Percentiles rank a stretch among this genome's conserved stretches.
Evolutionary conservation across 2,329 filamentous ascomycete genomes (phyloP).

Genomic region (Kalaharituber pfeilii): DNA sequence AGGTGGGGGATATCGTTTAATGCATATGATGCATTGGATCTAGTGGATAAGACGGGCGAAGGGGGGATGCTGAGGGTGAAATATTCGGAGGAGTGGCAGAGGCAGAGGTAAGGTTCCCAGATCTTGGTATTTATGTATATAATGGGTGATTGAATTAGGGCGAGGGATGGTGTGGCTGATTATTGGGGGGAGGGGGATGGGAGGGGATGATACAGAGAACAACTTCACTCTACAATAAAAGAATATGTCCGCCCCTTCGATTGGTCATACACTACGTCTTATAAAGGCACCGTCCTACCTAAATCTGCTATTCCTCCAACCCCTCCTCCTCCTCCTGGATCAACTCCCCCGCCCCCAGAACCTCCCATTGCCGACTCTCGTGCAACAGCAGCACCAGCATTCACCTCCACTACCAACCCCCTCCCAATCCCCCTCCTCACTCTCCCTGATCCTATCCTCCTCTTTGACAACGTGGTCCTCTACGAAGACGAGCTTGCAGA

Average conservation of each 20-base stretch:
- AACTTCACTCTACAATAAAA: conserved; percentile 68
- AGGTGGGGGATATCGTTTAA: conserved; percentile 63
- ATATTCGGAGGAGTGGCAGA: conserved; percentile 75
- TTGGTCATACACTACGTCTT: conserved; percentile 91
- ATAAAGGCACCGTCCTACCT: conserved; percentile 48
- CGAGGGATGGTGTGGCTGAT: no score
- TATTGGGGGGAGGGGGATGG: no score
- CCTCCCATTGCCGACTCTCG: no score
- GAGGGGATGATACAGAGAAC: no score
- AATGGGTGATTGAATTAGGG: no score
- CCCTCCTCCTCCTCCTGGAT: no score
- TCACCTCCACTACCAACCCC: conserved; percentile 25
- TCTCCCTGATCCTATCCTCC: conserved; percentile 74
- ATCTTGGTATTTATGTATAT: no score
- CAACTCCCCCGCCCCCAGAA: no score
- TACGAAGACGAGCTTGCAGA: conserved; percentile 97
- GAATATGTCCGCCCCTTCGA: conserved; percentile 93
- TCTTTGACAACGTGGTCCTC: conserved; percentile 88
- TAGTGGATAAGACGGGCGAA: conserved; percentile 81
- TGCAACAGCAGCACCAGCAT: conserved; percentile 8
- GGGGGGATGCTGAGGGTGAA: conserved; percentile 75
- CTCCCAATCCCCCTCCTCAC: conserved; percentile 63
- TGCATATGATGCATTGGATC: conserved; percentile 71
- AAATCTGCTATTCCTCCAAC: no score
- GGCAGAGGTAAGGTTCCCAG: conserved; percentile 37